Conservation (phyloP, 306 rosid species). For the Castanea crenata region DNA sequence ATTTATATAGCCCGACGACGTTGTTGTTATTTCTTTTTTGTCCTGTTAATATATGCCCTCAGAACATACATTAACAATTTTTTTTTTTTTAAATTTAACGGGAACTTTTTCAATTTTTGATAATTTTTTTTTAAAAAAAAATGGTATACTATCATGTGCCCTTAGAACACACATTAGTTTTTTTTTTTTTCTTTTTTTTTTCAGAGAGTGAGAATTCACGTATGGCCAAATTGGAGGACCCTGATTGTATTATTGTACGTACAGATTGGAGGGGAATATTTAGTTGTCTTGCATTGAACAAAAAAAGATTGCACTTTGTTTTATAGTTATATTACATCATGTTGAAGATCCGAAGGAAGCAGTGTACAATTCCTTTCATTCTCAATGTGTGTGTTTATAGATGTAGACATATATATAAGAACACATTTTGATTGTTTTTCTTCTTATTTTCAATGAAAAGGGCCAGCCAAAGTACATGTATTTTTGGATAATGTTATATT, state of each 20-base stretch:
- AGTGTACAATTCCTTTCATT: slow-evolving; percentile 21
- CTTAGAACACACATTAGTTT: too few species aligned
- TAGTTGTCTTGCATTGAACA: slow-evolving; percentile 34
- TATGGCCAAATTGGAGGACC: background rate
- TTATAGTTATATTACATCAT: background rate
- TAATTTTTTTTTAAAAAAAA: too few species aligned
- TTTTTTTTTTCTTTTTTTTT: background rate
- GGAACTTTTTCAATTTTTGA: too few species aligned
- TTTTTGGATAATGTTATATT: too few species aligned
- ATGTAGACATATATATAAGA: background rate
- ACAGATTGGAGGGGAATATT: slow-evolving; percentile 29
- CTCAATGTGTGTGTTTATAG: background rate
- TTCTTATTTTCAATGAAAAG: background rate
- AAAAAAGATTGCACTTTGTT: slow-evolving; percentile 33
- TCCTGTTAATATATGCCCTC: too few species aligned
- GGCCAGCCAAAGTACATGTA: too few species aligned
- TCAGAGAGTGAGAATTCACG: background rate
- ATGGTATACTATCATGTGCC: too few species aligned
- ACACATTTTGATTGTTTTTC: slow-evolving; percentile 6
- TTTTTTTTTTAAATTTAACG: too few species aligned
- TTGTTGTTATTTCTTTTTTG: background rate
- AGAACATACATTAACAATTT: too few species aligned
- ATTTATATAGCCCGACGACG: background rate
- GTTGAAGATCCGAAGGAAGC: slow-evolving; percentile 30
- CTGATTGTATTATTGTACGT: background rate